These are phyloP conservation scores for Striga hermonthica DNA, from an alignment of 305 asterid species.

Conservation along the genomic window DNA sequence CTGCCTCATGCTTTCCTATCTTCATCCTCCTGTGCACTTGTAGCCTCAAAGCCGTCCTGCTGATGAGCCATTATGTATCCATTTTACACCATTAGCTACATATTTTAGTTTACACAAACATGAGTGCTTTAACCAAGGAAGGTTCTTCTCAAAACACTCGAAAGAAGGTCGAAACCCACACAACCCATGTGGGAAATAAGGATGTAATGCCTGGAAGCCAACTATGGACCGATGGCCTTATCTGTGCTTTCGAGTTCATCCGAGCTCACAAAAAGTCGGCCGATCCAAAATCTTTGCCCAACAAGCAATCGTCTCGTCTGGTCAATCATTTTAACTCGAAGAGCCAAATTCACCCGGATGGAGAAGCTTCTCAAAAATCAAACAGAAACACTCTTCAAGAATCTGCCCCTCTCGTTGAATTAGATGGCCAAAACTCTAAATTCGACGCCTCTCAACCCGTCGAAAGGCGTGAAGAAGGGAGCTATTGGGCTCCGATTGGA, in stretches of 20 bases:
- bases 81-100: too few relatives aligned
- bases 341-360: slow-evolving; percentile 36
- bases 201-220: slow-evolving; percentile 58
- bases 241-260: slow-evolving; percentile 83
- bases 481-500: slow-evolving; percentile 83
- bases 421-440: slow-evolving; percentile 39
- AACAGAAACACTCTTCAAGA: slow-evolving; percentile 34
- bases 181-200: slow-evolving; percentile 41
- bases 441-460: slow-evolving; percentile 27
- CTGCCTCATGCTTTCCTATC: too few relatives aligned
- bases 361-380: slow-evolving; percentile 33
- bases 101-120: slow-evolving; percentile 24
- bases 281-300: slow-evolving; percentile 41
- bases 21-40: too few relatives aligned
- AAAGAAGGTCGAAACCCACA: slow-evolving; percentile 48
- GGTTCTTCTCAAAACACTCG: slow-evolving; percentile 37
- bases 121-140: slow-evolving; percentile 45
- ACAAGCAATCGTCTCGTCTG: slow-evolving; percentile 35
- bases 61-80: too few relatives aligned
- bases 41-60: too few relatives aligned
- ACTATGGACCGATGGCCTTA: slow-evolving; percentile 87
- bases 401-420: slow-evolving; percentile 44
- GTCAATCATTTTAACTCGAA: slow-evolving; percentile 30
- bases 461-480: slow-evolving; percentile 52
- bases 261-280: slow-evolving; percentile 44